Evolutionary conservation across 1,139 yeast genomes (phyloP).

Genomic region (Saccharomyces pastorianus): DNA sequence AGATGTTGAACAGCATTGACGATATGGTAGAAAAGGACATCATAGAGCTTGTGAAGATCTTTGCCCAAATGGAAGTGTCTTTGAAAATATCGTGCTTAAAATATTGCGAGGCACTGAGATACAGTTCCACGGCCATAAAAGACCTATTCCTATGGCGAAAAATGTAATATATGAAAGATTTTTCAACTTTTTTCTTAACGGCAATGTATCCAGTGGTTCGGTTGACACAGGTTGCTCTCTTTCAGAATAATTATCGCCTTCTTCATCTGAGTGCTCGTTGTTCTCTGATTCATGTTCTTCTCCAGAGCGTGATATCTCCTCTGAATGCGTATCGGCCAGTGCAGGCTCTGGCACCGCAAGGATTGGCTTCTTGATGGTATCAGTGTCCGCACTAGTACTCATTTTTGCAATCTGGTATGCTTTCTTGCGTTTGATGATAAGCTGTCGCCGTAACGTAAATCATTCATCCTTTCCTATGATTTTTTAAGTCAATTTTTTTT

Average conservation of each 20-base stretch:
- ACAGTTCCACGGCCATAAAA: constrained; percentile 97
- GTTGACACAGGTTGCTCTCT: neutral
- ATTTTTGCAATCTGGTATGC: neutral
- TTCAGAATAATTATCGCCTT: neutral
- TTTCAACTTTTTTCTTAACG: constrained; percentile 14
- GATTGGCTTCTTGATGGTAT: neutral
- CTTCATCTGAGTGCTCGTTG: neutral
- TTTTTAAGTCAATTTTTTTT: neutral
- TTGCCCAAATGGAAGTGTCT: constrained; percentile 45
- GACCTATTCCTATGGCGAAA: constrained; percentile 59
- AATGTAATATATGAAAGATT: constrained; percentile 52
- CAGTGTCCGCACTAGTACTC: neutral
- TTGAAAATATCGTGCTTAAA: constrained; percentile 56
- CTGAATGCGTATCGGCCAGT: neutral
- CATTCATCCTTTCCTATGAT: neutral
- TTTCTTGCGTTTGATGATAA: neutral
- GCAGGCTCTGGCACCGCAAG: neutral
- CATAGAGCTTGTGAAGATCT: constrained; percentile 70
- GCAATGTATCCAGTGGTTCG: constrained; percentile 5
- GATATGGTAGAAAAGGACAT: constrained; percentile 81
- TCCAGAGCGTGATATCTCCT: neutral
- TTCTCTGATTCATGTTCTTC: neutral
- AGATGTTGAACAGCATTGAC: constrained; percentile 51
- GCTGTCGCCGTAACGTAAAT: neutral
- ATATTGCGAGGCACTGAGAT: constrained; percentile 80